phyloP scores from a whole-genome alignment of 2,329 filamentous ascomycete genomes.

The Arthroderma sp. region DNA sequence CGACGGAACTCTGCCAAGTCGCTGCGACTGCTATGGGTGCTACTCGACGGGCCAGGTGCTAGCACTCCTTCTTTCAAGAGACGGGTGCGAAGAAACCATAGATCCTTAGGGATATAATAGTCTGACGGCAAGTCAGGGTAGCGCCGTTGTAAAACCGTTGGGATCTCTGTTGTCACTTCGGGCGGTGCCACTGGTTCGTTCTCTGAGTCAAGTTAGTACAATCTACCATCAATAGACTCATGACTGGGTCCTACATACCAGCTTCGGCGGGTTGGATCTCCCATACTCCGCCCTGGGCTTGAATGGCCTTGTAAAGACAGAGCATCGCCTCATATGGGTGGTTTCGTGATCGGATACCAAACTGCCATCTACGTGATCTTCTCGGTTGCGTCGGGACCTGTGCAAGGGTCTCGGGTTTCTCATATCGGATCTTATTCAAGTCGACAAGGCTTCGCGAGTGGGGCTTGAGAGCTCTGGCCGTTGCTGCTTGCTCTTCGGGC shows the following conservation, averaged over 20 bases:
- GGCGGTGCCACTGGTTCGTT: slow-evolving; percentile 11
- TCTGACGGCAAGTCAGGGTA: slow-evolving; percentile 38
- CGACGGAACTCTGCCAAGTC: slow-evolving; percentile 30
- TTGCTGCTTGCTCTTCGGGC: slow-evolving; percentile 67
- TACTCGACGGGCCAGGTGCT: slow-evolving; percentile 32
- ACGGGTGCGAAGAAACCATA: slow-evolving; percentile 86
- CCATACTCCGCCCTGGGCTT: slow-evolving; percentile 81
- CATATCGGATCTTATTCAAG: slow-evolving; percentile 47
- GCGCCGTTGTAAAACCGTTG: slow-evolving; percentile 29
- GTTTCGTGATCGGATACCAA: slow-evolving; percentile 89
- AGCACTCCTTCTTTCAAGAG: slow-evolving; percentile 72
- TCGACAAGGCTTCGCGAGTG: slow-evolving; percentile 62
- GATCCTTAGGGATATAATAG: slow-evolving; percentile 81
- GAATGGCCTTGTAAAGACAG: slow-evolving; percentile 85
- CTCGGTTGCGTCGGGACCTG: slow-evolving; percentile 41
- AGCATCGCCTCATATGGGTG: slow-evolving; percentile 86
- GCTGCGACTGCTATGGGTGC: slow-evolving; percentile 27
- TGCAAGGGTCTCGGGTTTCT: slow-evolving; percentile 44
- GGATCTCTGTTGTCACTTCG: slow-evolving; percentile 21
- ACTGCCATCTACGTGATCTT: slow-evolving; percentile 80
- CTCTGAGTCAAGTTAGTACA: no score
- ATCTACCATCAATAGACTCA: neutral
- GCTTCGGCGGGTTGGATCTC: slow-evolving; percentile 41
- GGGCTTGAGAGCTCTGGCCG: slow-evolving; percentile 67
- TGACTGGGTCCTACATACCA: slow-evolving; percentile 16